Base-by-base conservation (phyloP, 352 stramenopile genomes). In the Phytophthora ramorum region DNA sequence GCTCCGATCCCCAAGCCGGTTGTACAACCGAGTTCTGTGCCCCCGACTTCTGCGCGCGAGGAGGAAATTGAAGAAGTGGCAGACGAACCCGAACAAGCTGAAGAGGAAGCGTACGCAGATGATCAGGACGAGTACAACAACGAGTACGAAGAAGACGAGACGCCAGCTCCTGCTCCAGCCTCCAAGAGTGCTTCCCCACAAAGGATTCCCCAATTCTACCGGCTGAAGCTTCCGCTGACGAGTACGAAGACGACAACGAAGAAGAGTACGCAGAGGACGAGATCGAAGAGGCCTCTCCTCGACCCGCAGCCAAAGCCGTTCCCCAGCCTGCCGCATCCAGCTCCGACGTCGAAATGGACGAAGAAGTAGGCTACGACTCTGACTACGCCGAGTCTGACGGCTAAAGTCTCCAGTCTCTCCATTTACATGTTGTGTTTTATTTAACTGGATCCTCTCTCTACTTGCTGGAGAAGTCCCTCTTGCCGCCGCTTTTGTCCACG, bases 401-500 rank as follows among this genome's bases (percentile, higher is more conserved):
- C 32, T 71, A 45, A 34, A 17, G 26, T 7, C 13, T n/a, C 14
- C n/a, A 13, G 14, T 4, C 5, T 13, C 14, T 4, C 6, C 35
- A 34, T 24, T 16, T 19, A 30, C 35, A 8, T 22, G 30, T 45
- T 43, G 50, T 61, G 54, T 46, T 32, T 32, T 32, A 32, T 66
- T 49, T 41, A 38, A 61, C 48, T 34, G 44, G 20, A 38, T 0
- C 22, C 59, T 78, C n/a, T 63, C 59, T 78, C n/a, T 63, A 62
- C 12, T 71, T 71, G 26, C 26, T 53, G 13, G 69, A 63, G 46
- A 92, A 78, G 63, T 95, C 83, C 10, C 85, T 74, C 63, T 98
- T 99, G 17, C 96, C 96, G 47, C 96, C 96, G 4, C 76, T 97
- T 52, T 98, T 99, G 49, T 74, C 57, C 14, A 99, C 63, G 5